Conservation (phyloP, 352 stramenopile species). For the Phytopythium sindhum region DNA sequence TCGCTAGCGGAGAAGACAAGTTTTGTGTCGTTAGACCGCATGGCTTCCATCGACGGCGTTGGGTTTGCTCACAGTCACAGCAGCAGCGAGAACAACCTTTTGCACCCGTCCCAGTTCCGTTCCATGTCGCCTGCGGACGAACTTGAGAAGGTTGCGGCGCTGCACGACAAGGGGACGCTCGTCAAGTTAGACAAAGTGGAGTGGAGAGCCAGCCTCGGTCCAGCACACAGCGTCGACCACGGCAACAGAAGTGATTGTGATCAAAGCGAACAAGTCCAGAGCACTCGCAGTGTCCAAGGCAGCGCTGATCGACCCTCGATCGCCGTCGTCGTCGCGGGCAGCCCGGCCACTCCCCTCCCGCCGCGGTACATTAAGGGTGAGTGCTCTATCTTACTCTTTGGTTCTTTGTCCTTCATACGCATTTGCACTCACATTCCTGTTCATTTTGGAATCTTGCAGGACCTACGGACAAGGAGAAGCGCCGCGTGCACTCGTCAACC, state of each 20-base stretch:
- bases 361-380: slow-evolving; percentile 59
- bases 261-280: neutral
- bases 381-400: neutral
- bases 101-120: slow-evolving; percentile 1
- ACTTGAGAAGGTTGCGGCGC: slow-evolving; percentile 57
- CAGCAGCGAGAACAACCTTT: neutral
- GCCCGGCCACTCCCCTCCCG: slow-evolving; percentile 24
- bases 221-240: neutral
- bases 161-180: slow-evolving; percentile 44
- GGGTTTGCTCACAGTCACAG: neutral
- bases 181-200: slow-evolving; percentile 61
- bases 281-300: neutral
- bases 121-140: slow-evolving; percentile 49
- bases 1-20: slow-evolving; percentile 8
- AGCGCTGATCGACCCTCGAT: neutral
- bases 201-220: slow-evolving; percentile 29
- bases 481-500: slow-evolving; percentile 73
- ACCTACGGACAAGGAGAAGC: slow-evolving; percentile 53
- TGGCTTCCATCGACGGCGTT: neutral
- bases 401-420: neutral
- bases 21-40: slow-evolving; percentile 33
- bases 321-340: neutral
- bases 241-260: neutral
- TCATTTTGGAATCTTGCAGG: slow-evolving; percentile 3
- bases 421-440: neutral